Conservation (phyloP, 2,329 filamentous ascomycete species). For the Colletotrichum sp. region DNA sequence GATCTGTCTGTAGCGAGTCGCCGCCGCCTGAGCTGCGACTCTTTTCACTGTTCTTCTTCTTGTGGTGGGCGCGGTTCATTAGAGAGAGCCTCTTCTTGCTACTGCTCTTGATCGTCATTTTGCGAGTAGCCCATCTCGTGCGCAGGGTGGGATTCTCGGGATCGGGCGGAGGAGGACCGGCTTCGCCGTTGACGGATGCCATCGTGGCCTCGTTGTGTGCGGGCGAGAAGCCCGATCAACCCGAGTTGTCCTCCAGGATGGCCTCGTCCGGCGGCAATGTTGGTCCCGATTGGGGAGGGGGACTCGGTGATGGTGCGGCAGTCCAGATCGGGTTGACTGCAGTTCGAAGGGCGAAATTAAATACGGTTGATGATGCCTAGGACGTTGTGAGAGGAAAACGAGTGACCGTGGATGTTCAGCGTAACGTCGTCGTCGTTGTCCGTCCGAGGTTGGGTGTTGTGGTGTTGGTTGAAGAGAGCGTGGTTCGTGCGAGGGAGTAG, state of each 20-base stretch:
- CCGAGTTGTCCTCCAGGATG: conserved; percentile 45
- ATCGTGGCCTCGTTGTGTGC: conserved; percentile 28
- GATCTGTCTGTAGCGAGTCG: conserved; percentile 27
- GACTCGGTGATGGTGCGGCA: neutral
- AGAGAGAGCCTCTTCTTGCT: conserved; percentile 82
- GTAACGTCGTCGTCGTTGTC: conserved; percentile 15
- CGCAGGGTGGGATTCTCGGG: conserved; percentile 62
- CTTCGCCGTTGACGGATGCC: conserved; percentile 22
- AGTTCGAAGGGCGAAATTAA: neutral
- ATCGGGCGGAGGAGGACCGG: conserved; percentile 51
- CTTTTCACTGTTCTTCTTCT: conserved; percentile 70
- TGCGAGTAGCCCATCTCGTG: conserved; percentile 96
- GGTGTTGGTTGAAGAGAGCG: conserved; percentile 10
- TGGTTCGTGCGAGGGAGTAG: conserved; percentile 21
- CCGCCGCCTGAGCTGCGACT: conserved; percentile 55
- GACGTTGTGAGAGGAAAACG: conserved; percentile 2
- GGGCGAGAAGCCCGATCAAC: conserved; percentile 39
- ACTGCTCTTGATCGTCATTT: conserved; percentile 77
- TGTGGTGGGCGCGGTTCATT: conserved; percentile 75
- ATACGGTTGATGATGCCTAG: neutral
- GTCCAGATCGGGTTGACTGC: conserved; percentile 1
- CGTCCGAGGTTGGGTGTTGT: conserved; percentile 18
- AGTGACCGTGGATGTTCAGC: conserved; percentile 14
- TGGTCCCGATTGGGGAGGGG: conserved; percentile 10
- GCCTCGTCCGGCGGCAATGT: conserved; percentile 32